A percentile compares a stretch with the other conserved stretches of the same genome.
Evolutionary conservation across 2,329 filamentous ascomycete species (phyloP).

Genomic region (Chrysosporium queenslandicum): DNA sequence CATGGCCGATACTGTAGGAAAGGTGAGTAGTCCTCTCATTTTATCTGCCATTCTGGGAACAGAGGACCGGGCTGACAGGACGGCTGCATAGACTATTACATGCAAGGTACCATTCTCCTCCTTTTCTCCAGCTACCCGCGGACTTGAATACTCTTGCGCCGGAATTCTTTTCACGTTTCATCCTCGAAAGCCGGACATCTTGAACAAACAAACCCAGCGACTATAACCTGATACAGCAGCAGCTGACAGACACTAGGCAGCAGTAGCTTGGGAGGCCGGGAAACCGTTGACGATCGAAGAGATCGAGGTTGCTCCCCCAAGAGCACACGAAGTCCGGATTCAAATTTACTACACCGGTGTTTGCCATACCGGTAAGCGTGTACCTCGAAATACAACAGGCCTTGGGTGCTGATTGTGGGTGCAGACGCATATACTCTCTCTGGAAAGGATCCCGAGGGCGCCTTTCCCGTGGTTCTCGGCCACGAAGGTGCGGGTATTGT

Average conservation of each 20-base stretch:
- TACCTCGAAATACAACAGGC: not conserved
- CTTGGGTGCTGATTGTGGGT: not conserved
- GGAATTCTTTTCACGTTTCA: not conserved
- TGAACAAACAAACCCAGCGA: too few species aligned
- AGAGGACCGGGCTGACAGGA: not conserved
- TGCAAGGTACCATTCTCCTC: constrained; percentile 53
- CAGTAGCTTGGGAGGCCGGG: constrained; percentile 93
- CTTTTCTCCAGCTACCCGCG: not conserved
- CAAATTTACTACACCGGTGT: constrained; percentile 97
- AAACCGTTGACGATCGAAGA: constrained; percentile 84
- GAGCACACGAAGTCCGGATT: constrained; percentile 90
- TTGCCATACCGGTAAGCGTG: constrained; percentile 75
- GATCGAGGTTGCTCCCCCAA: constrained; percentile 79
- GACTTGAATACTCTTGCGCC: too few species aligned
- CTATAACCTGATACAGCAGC: not conserved
- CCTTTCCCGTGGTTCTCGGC: constrained; percentile 78
- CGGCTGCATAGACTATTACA: constrained; percentile 62
- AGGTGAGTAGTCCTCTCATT: constrained; percentile 31
- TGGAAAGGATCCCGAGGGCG: constrained; percentile 93
- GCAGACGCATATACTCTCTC: constrained; percentile 86
- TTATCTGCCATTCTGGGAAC: not conserved
- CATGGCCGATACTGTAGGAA: constrained; percentile 50
- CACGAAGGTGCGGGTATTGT: constrained; percentile 88
- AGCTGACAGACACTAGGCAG: constrained; percentile 48
- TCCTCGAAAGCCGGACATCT: not conserved